These are phyloP conservation scores for Calonectria multiphialidica DNA, from an alignment of 2,329 filamentous ascomycete species.

Conservation along the genomic window DNA sequence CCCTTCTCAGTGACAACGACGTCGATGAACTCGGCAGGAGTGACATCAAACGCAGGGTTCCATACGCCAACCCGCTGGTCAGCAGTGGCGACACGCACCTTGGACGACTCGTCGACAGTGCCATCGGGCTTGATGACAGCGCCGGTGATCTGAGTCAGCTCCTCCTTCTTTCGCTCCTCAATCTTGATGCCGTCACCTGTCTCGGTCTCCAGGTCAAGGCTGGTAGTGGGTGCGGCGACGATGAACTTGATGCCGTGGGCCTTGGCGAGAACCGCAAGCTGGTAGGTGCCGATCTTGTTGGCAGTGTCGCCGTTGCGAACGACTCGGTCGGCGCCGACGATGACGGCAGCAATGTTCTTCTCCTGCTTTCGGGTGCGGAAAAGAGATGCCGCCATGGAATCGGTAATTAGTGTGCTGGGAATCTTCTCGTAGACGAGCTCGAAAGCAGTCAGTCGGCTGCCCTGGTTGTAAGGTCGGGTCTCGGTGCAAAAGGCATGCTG, in stretches of 20 bases:
- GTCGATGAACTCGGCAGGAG: conserved; percentile 89
- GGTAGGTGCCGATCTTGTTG: conserved; percentile 98
- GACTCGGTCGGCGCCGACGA: conserved; percentile 95
- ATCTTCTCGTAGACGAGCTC: conserved; percentile 96
- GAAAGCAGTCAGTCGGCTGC: conserved; percentile 92
- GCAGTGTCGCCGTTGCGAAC: conserved; percentile 97
- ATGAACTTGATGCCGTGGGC: conserved; percentile 94
- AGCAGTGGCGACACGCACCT: conserved; percentile 84
- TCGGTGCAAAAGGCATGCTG: conserved; percentile 95
- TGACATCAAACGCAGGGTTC: conserved; percentile 98
- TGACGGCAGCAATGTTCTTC: conserved; percentile 83
- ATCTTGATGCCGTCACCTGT: conserved; percentile 87
- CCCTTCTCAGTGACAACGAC: conserved; percentile 94
- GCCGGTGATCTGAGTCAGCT: conserved; percentile 88
- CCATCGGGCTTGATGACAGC: conserved; percentile 76
- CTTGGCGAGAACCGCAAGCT: conserved; percentile 88
- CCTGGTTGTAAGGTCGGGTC: conserved; percentile 97
- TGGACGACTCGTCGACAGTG: conserved; percentile 70
- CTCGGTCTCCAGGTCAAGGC: conserved; percentile 86
- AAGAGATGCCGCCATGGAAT: conserved; percentile 95
- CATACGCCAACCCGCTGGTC: conserved; percentile 85
- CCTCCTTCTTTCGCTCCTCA: conserved; percentile 84
- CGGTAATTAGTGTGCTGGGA: conserved; percentile 90
- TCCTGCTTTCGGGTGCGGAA: conserved; percentile 73
- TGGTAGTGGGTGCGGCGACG: conserved; percentile 94